Conservation (phyloP, 352 stramenopile species). For the Pythium guiyangense region DNA sequence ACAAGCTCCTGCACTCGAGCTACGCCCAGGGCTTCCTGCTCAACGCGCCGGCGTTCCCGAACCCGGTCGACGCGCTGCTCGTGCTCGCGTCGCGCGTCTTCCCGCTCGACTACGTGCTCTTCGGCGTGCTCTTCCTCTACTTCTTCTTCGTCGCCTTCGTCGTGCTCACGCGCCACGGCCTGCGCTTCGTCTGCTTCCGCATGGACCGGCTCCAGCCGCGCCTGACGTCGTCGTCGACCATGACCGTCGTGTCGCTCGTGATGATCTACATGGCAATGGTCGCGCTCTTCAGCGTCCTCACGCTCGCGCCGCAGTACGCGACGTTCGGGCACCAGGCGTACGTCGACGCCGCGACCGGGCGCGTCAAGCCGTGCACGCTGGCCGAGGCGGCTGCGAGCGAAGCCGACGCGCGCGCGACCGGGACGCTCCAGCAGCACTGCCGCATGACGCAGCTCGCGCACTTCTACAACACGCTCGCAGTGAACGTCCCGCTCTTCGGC, state of each 20-base stretch:
- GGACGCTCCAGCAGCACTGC: conserved; percentile 40
- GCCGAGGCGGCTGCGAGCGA: conserved; percentile 46
- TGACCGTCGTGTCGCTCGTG: conserved; percentile 73
- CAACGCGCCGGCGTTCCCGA: conserved; percentile 56
- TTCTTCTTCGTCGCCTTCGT: conserved; percentile 75
- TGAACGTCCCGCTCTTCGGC: conserved; percentile 71
- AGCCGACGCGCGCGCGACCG: too few species aligned
- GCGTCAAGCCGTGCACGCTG: conserved; percentile 59
- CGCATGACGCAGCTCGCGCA: conserved; percentile 70
- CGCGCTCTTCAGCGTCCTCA: conserved; percentile 76
- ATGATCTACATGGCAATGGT: conserved; percentile 82
- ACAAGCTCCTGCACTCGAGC: conserved; percentile 74
- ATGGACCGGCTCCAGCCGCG: conserved; percentile 66
- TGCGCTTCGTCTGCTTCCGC: conserved; percentile 77
- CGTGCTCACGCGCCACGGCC: conserved; percentile 66
- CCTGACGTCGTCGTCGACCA: conserved; percentile 67
- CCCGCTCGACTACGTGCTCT: conserved; percentile 81
- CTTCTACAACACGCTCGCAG: conserved; percentile 77
- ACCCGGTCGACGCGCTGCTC: conserved; percentile 70
- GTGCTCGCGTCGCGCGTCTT: conserved; percentile 73
- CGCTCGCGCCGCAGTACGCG: conserved; percentile 78
- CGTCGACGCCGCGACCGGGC: conserved; percentile 27
- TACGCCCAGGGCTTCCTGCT: conserved; percentile 69
- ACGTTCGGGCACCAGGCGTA: conserved; percentile 83
- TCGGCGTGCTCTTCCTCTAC: conserved; percentile 73